Evolutionary conservation across 2,329 filamentous ascomycete genomes (phyloP).

Genomic region (Colletotrichum sp.): DNA sequence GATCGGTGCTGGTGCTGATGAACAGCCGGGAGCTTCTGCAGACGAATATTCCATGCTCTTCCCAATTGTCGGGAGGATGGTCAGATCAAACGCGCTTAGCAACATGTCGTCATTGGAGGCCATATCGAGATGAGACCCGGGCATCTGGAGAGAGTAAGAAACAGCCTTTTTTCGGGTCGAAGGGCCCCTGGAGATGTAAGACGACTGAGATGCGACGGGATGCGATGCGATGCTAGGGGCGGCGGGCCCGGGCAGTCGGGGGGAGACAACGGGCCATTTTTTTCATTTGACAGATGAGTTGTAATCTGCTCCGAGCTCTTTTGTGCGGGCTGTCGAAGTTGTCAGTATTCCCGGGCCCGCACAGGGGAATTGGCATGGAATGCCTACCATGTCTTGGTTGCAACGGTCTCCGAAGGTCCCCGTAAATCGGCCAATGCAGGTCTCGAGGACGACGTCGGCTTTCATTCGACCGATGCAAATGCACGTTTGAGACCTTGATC

Average conservation of each 20-base stretch:
- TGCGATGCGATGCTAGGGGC: slow-evolving; percentile 7
- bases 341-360: not conserved
- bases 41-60: slow-evolving; percentile 14
- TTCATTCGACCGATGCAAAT: slow-evolving; percentile 13
- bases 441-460: not conserved
- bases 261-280: not conserved
- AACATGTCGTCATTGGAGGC: slow-evolving; percentile 21
- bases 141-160: slow-evolving; percentile 15
- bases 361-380: not conserved
- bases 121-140: slow-evolving; percentile 11
- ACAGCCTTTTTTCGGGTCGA: not conserved
- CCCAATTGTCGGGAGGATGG: slow-evolving; percentile 16
- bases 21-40: slow-evolving; percentile 17
- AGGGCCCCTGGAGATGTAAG: not conserved
- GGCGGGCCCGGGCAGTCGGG: not conserved
- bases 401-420: not conserved
- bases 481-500: slow-evolving; percentile 24
- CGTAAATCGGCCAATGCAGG: slow-evolving; percentile 21
- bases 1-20: slow-evolving; percentile 16
- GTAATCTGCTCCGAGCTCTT: not conserved
- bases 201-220: not conserved
- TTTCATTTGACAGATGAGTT: not conserved
- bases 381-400: not conserved
- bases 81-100: slow-evolving; percentile 19
- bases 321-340: not conserved